phyloP scores from a whole-genome alignment of 208 protist genomes.

The Trypanosoma cruzi region DNA sequence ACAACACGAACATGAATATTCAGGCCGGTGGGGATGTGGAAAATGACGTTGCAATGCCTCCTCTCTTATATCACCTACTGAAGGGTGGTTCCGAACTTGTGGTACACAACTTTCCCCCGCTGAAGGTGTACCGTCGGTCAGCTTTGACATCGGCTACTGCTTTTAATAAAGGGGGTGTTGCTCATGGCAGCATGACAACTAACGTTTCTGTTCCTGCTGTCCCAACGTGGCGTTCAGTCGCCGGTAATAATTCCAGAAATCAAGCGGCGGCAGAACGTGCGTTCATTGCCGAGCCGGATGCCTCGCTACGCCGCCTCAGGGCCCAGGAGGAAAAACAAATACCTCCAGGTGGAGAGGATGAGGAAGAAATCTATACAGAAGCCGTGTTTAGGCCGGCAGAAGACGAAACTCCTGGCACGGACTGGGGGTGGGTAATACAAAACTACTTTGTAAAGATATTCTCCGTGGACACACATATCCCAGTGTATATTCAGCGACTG shows the following conservation, averaged over 20 bases:
- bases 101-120: constrained; percentile 64
- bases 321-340: not conserved
- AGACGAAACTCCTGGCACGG: constrained; percentile 26
- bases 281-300: constrained; percentile 53
- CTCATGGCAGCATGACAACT: not conserved
- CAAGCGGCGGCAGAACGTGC: constrained; percentile 22
- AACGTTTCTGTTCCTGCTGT: constrained; percentile 10
- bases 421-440: constrained; percentile 82
- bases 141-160: not conserved
- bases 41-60: constrained; percentile 28
- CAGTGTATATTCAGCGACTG: constrained; percentile 69
- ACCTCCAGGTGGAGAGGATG: not conserved
- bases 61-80: constrained; percentile 62
- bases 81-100: constrained; percentile 62
- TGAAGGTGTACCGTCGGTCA: constrained; percentile 63
- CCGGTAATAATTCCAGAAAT: not conserved
- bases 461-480: constrained; percentile 54
- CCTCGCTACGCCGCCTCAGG: constrained; percentile 37
- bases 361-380: not conserved
- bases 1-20: not conserved
- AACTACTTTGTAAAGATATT: constrained; percentile 77
- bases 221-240: not conserved
- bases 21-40: not conserved
- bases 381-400: not conserved
- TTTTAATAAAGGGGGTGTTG: not conserved